Base-by-base conservation (phyloP, 192 early-diverging fungal genomes). In the Backusella tuberculispora region DNA sequence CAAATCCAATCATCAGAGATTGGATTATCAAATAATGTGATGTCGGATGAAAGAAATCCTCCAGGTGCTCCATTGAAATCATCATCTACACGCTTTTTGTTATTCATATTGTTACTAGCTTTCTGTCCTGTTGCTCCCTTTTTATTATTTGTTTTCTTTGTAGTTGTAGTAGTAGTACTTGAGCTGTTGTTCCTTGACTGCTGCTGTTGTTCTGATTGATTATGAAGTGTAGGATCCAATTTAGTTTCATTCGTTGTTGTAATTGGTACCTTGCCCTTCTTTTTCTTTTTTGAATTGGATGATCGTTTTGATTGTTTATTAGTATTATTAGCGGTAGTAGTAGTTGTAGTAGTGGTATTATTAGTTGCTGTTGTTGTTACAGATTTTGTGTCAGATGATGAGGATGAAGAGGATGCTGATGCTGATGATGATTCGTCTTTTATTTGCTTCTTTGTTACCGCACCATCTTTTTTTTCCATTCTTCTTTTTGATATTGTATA, bases 1-100 rank as follows among this genome's bases (percentile, higher is more conserved):
- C 74, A 75, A 13, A 67, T 75, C 74, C 74, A 75, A 63, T 75
- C 74, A 63, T 75, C 50, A 6, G 74, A 43, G 29, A 65, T 50
- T n/a, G 46, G 38, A 43, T 68, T 75, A 10, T 67, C 24, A 41
- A 75, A 42, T 5, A 75, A 29, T 19, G 65, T 48, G 4, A 75
- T 38, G 4, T 75, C 74, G 41, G 74, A 75, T 50, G 65, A 68
- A 41, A 68, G 29, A 68, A 65, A 47, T 26, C 66, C 65, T 17
- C 47, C 50, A 26, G 66, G 43, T 24, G 67, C 44, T 26, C 3
- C 26, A 10, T 19, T 60, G 26, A 60, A 60, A 5, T 21, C 7
- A 19, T 41, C 50, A 5, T 38, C 41, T 15, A 34, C 7, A 13
- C 69, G 19, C 6, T 24, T 50, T 45, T n/a, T 48, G 14, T 50